phyloP scores from a whole-genome alignment of 2,329 filamentous ascomycete species.

The Xylariaceae sp. region DNA sequence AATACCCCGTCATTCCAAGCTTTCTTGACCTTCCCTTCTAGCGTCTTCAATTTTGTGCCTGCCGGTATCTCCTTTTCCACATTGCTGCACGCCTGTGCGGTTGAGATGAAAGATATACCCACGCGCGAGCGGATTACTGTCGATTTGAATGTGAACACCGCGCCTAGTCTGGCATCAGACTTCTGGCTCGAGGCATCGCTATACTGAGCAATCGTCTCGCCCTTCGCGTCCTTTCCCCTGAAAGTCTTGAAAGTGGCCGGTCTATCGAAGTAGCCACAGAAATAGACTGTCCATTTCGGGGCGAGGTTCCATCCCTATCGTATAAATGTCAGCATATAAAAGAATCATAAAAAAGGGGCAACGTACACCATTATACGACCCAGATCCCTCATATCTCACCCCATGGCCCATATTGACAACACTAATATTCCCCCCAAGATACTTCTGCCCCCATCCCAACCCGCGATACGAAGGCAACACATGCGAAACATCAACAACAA shows the following conservation, averaged over 20 bases:
- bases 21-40: conserved; percentile 44
- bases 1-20: conserved; percentile 60
- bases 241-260: conserved; percentile 43
- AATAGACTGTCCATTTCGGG: conserved; percentile 57
- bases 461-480: conserved; percentile 58
- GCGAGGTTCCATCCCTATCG: conserved; percentile 56
- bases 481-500: conserved; percentile 62
- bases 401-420: conserved; percentile 40
- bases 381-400: conserved; percentile 52
- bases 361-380: conserved; percentile 56
- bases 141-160: conserved; percentile 50
- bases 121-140: conserved; percentile 51
- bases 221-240: conserved; percentile 32
- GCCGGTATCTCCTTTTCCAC: conserved; percentile 52
- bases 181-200: conserved; percentile 31
- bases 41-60: conserved; percentile 37
- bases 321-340: conserved; percentile 5
- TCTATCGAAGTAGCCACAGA: conserved; percentile 56
- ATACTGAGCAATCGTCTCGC: conserved; percentile 32
- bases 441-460: conserved; percentile 56
- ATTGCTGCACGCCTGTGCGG: conserved; percentile 53
- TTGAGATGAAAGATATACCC: conserved; percentile 64
- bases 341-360: background rate
- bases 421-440: conserved; percentile 54
- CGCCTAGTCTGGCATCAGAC: conserved; percentile 41